Conservation (phyloP, 2,329 filamentous ascomycete genomes). For the Exophiala spinifera region DNA sequence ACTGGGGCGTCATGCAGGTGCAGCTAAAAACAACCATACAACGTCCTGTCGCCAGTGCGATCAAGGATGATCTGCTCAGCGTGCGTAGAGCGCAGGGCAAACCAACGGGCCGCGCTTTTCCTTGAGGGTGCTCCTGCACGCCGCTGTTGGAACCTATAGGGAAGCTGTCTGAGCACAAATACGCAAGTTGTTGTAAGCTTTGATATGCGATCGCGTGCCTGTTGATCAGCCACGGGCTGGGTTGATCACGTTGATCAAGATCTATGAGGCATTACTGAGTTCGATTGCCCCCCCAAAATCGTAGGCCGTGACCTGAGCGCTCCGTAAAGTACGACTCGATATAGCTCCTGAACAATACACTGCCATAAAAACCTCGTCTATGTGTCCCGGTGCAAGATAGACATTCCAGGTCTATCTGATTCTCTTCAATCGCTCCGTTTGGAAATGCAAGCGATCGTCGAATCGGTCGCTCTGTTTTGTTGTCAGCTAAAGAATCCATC, state of each 20-base stretch:
- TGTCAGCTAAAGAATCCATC: conserved; percentile 7
- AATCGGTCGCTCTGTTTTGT: conserved; percentile 28
- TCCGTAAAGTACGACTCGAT: too few species aligned
- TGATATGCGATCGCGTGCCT: background rate
- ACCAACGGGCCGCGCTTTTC: too few species aligned
- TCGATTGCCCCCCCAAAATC: too few species aligned
- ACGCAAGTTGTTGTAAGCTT: background rate
- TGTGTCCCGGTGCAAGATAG: background rate
- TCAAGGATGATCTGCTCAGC: too few species aligned
- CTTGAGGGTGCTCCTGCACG: too few species aligned
- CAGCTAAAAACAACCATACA: too few species aligned
- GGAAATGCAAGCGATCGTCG: conserved; percentile 28
- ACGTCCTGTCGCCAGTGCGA: too few species aligned
- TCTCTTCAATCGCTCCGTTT: conserved; percentile 29
- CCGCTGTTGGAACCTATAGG: too few species aligned
- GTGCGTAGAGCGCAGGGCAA: too few species aligned
- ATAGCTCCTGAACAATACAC: background rate
- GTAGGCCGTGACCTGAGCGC: too few species aligned
- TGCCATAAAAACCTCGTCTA: too few species aligned
- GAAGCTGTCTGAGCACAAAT: background rate
- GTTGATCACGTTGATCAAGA: conserved; percentile 19
- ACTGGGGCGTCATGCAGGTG: too few species aligned
- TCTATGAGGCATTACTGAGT: conserved; percentile 10
- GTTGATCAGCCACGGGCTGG: conserved; percentile 7
- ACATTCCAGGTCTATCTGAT: conserved; percentile 8